Evolutionary conservation across 1,284 basidiomycete species (phyloP).

Genomic region (Ceratobasidium sp.): DNA sequence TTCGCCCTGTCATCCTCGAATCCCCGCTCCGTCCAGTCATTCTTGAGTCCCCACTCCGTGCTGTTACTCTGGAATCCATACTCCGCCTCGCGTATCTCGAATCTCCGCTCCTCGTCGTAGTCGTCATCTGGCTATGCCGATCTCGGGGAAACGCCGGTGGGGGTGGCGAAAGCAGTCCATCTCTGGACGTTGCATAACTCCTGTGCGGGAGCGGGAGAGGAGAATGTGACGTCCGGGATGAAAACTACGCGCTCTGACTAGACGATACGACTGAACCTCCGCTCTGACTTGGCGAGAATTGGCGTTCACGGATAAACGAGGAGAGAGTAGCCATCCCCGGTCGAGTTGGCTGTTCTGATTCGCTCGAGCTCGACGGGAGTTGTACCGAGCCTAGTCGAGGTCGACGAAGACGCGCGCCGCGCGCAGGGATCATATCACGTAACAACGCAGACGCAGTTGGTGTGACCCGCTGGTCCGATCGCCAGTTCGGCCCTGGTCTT

Average conservation of each 20-base stretch:
- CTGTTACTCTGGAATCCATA: slow-evolving; percentile 5
- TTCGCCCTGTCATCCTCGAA: background rate
- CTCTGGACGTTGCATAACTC: slow-evolving; percentile 4
- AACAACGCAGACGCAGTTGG: slow-evolving; percentile 18
- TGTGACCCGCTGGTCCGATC: slow-evolving; percentile 16
- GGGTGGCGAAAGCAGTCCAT: slow-evolving; percentile 21
- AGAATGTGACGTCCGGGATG: background rate
- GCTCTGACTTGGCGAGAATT: slow-evolving; percentile 6
- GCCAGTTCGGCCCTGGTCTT: background rate
- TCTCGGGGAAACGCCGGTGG: background rate
- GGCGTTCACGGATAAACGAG: slow-evolving; percentile 36
- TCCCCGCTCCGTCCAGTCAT: slow-evolving; percentile 24
- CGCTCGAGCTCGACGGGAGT: background rate
- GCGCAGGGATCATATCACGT: slow-evolving; percentile 30
- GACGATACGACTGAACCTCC: background rate
- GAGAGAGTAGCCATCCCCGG: slow-evolving; percentile 27
- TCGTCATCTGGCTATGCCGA: slow-evolving; percentile 29
- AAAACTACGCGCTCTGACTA: slow-evolving; percentile 29
- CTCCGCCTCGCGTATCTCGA: slow-evolving; percentile 11
- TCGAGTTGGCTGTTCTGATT: background rate
- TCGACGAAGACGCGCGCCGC: slow-evolving; percentile 14
- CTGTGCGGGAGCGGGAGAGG: background rate
- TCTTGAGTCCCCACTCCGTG: slow-evolving; percentile 16
- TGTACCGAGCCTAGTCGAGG: background rate
- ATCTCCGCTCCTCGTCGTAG: slow-evolving; percentile 27